Evolutionary conservation across 192 early-diverging fungal genomes (phyloP).

Genomic region (Oehlia diaphana): DNA sequence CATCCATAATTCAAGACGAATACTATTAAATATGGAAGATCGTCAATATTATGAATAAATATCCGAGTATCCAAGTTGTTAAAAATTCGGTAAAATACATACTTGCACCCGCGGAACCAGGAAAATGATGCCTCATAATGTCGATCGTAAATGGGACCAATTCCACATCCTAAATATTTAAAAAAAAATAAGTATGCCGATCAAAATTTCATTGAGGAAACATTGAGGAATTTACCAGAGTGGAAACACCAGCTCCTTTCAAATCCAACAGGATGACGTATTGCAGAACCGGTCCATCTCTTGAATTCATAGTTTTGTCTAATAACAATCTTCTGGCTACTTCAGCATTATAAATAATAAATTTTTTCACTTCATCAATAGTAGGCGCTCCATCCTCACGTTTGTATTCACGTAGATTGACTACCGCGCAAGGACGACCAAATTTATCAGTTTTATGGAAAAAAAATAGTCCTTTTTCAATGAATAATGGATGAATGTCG

Average conservation of each 20-base stretch:
- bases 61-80: neutral
- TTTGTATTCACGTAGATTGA: constrained; percentile 35
- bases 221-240: constrained; percentile 8
- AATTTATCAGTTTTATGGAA: constrained; percentile 42
- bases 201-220: neutral
- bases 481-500: constrained; percentile 31
- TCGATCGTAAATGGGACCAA: constrained; percentile 18
- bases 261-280: constrained; percentile 24
- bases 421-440: constrained; percentile 39
- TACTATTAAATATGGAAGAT: constrained; percentile 27
- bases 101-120: constrained; percentile 17
- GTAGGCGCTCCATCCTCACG: constrained; percentile 12
- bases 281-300: constrained; percentile 21
- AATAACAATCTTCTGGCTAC: constrained; percentile 41
- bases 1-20: constrained; percentile 47
- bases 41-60: neutral
- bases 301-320: constrained; percentile 35
- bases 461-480: constrained; percentile 38
- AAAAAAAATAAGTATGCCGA: neutral
- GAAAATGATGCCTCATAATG: constrained; percentile 19
- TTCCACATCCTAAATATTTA: constrained; percentile 12
- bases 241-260: constrained; percentile 23
- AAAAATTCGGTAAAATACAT: neutral
- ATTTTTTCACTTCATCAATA: constrained; percentile 35
- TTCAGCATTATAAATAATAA: constrained; percentile 44